Base-by-base conservation (phyloP, 2,329 filamentous ascomycete species). In the Fusarium longipes region DNA sequence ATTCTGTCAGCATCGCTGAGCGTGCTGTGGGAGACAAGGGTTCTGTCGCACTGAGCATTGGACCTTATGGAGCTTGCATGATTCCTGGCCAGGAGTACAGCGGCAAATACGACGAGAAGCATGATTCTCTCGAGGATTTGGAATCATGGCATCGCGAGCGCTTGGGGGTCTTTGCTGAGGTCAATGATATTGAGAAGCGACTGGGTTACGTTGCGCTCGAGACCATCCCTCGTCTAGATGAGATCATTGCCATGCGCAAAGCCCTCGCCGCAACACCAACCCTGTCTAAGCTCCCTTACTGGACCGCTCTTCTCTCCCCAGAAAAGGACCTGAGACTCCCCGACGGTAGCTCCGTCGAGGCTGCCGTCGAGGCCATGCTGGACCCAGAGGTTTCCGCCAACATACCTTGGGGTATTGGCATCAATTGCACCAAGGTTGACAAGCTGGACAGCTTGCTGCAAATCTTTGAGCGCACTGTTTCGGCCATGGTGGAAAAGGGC, bases 61-160 rank as follows among this genome's bases (percentile, higher is more conserved):
- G 89, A 0, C 87, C 89, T 0, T 91, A 91, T 61, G 89, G 89
- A 17, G 89, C 89, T 3, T 86, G 83, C 63, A 90, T 91, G 86
- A 76, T 84, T 18, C 89, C 89, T 1, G 83, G 86, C 27, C 85
- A 89, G 65, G 89, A 91, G 74, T 92, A 91, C 73, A 86, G 81
- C 36, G 89, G 88, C 3, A 71, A 75, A 4, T 91, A 92, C 69
- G 86, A 89, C 60, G 76, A 72, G 0, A 78, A 74, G 14, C 84
- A 87, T 66, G 70, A 79, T 42, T 77, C 76, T 2, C 74, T 79
- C 33, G 77, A 80, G 6, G 75, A 79, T 8, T 77, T 91, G 44
- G 77, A 77, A 12, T 70, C 74, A 10, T 92, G 89, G 87, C 89
- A 91, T 76, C 55, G 77, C 14, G 79, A 85, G 40, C 80, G 89